Evolutionary conservation across 345 rosid genomes (phyloP), one percentile per base, ranked within the genome.

Genomic region (Syzygium aromaticum): DNA sequence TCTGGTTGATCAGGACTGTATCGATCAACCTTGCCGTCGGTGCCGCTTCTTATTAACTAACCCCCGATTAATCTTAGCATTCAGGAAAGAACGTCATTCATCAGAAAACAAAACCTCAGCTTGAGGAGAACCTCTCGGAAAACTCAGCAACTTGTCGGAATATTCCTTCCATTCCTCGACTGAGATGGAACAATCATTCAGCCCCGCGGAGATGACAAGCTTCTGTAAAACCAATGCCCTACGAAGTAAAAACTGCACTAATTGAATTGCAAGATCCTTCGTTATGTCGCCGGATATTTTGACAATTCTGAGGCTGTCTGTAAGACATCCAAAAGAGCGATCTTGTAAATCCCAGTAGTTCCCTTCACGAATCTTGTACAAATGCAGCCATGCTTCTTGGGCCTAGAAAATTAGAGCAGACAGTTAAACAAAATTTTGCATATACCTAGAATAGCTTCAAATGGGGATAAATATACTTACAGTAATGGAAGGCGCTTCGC

Each of bases 151-250:
- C 51, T 84, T 84, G 40, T 64, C 43, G 25, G 56, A 51, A 84
- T 30, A 87, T 64, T 87, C 38, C 52, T 51, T 30, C 23, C 27
- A 52, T 51, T 52, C 52, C 54, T 21, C 1, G 30, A 33, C 30
- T 15, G 46, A 7, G 16, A 57, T 15, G 38, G 38, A 64, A 17
- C 49, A 21, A 83, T 57, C 21, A 11, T 77, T 77, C 16, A 13
- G 25, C 33, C 11, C 51, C 6, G 16, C 52, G 46, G 54, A 83
- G 61, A 87, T 11, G 80, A 84, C 77, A 15, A 5, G 88, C 63
- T 87, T 27, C 89, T 87, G 67, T 54, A 87, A 84, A 33, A 87
- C 86, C 49, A 33, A 8, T 22, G 89, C 56, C 51, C n/a, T 67
- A 17, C 67, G 4, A 23, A 53, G 84, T 46, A 87, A 11, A 53